Percentiles rank a stretch among this genome's conserved stretches.
Evolutionary conservation across 1,284 basidiomycete species (phyloP).

Genomic region (Trametes sp.): DNA sequence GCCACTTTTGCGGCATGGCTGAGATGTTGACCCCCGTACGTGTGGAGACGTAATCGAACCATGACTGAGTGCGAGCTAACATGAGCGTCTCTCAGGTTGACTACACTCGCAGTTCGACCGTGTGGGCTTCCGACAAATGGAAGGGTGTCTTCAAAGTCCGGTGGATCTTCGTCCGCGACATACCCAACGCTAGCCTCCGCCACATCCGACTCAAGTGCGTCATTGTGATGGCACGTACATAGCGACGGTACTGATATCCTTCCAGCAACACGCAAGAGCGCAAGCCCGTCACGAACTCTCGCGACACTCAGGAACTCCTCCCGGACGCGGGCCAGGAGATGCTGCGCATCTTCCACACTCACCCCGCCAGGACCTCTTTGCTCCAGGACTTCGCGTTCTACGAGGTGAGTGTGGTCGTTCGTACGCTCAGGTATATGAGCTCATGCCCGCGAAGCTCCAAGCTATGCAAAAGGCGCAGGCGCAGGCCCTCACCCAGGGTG

Average conservation of each 20-base stretch:
- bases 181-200: slow-evolving; percentile 85
- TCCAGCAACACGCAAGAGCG: slow-evolving; percentile 92
- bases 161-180: slow-evolving; percentile 96
- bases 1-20: slow-evolving; percentile 97
- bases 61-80: slow-evolving; percentile 1
- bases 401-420: slow-evolving; percentile 62
- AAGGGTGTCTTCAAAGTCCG: slow-evolving; percentile 96
- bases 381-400: slow-evolving; percentile 96
- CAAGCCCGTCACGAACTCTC: slow-evolving; percentile 95
- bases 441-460: slow-evolving; percentile 62
- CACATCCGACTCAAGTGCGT: slow-evolving; percentile 85
- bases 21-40: slow-evolving; percentile 90
- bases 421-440: neutral
- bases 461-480: slow-evolving; percentile 69
- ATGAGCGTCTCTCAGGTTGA: slow-evolving; percentile 60
- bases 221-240: slow-evolving; percentile 5
- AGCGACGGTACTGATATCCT: slow-evolving; percentile 34
- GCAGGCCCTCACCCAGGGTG: slow-evolving; percentile 45
- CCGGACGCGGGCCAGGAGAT: slow-evolving; percentile 96
- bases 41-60: neutral
- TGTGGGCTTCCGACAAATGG: slow-evolving; percentile 99
- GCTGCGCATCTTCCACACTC: slow-evolving; percentile 91
- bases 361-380: slow-evolving; percentile 89
- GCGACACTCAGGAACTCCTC: slow-evolving; percentile 91
- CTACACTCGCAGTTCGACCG: slow-evolving; percentile 86